phyloP scores from a whole-genome alignment of 176 grass and related monocot species.

The Musa beccarii region DNA sequence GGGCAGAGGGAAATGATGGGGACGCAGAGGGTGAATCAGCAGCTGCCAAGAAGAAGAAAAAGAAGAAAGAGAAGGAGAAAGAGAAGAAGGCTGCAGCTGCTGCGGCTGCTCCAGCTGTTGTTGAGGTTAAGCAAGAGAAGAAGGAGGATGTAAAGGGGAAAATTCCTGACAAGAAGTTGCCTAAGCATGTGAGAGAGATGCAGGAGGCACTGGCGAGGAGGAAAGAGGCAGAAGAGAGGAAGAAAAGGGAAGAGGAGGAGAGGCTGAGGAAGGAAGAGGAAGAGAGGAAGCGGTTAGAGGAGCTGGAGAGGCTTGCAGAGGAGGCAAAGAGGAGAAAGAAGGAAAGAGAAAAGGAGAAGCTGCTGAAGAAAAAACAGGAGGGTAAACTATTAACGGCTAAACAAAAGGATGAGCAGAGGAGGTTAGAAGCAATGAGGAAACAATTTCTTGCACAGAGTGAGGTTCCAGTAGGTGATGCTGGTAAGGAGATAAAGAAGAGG shows the following conservation, averaged over 20 bases:
- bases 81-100: conserved; percentile 71
- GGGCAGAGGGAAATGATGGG: conserved; percentile 45
- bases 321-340: conserved; percentile 84
- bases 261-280: conserved; percentile 67
- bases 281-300: conserved; percentile 48
- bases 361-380: conserved; percentile 77
- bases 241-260: conserved; percentile 76
- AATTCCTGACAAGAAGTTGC: conserved; percentile 68
- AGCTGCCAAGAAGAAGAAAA: conserved; percentile 90
- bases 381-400: conserved; percentile 80
- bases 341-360: conserved; percentile 82
- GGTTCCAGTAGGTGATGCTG: conserved; percentile 33
- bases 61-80: conserved; percentile 97
- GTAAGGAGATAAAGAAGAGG: conserved; percentile 62
- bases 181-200: conserved; percentile 73
- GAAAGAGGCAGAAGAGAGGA: conserved; percentile 70
- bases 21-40: conserved; percentile 58
- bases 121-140: conserved; percentile 31
- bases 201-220: conserved; percentile 68
- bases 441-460: conserved; percentile 85
- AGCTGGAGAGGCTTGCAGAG: conserved; percentile 63
- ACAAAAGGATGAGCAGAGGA: conserved; percentile 85
- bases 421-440: conserved; percentile 81
- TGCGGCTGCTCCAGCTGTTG: conserved; percentile 17
- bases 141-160: conserved; percentile 60